Evolutionary conservation across 139 green algal genomes (phyloP).

Genomic region (Bryopsis sp.): DNA sequence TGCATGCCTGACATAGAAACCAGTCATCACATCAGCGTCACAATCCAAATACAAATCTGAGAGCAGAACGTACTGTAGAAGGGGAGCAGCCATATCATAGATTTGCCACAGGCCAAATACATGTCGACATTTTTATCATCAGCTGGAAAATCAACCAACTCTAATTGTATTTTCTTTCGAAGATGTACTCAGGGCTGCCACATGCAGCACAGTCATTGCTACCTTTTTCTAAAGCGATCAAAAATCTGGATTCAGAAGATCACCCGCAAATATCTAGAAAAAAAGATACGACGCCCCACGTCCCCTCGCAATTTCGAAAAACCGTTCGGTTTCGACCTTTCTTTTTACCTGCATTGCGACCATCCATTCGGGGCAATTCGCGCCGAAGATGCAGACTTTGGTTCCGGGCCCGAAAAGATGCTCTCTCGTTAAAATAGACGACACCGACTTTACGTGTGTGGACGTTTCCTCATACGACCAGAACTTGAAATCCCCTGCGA

Average conservation of each 20-base stretch:
- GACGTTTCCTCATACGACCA: conserved; percentile 34
- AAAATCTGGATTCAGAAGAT: neutral
- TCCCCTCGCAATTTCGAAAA: too few relatives aligned
- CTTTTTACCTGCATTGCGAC: conserved; percentile 51
- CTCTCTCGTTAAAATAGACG: conserved; percentile 27
- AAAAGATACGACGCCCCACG: too few relatives aligned
- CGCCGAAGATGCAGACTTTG: conserved; percentile 37
- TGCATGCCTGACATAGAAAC: conserved; percentile 76
- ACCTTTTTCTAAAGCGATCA: too few relatives aligned
- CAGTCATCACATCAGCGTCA: too few relatives aligned
- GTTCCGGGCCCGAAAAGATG: conserved; percentile 20
- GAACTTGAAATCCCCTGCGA: conserved; percentile 28
- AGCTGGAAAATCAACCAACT: too few relatives aligned
- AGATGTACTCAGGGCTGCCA: too few relatives aligned
- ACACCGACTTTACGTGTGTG: conserved; percentile 28
- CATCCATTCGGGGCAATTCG: conserved; percentile 63
- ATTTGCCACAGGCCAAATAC: neutral
- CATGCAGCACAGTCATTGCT: too few relatives aligned
- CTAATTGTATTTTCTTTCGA: too few relatives aligned
- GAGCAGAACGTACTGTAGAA: too few relatives aligned
- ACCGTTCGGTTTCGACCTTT: too few relatives aligned
- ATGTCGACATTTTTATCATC: too few relatives aligned
- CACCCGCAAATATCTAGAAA: too few relatives aligned
- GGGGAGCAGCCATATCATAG: neutral
- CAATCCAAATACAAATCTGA: neutral